phyloP scores from a whole-genome alignment of 1,139 yeast species.

The Yamadazyma taylorii region DNA sequence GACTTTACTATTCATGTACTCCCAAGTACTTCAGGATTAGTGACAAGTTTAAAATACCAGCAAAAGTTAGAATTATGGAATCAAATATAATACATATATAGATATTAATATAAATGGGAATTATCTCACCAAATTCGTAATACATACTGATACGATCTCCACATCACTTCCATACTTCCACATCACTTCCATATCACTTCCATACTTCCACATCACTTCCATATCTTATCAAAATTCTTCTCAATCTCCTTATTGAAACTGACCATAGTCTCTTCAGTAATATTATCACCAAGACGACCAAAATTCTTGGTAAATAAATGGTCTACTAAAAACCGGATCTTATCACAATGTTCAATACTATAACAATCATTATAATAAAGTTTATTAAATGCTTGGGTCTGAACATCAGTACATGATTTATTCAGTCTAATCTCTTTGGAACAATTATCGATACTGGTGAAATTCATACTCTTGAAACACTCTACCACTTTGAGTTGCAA shows the following conservation, averaged over 20 bases:
- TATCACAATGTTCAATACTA: constrained; percentile 37
- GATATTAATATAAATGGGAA: no score
- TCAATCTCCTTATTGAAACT: constrained; percentile 35
- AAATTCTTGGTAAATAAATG: constrained; percentile 37
- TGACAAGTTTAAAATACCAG: constrained; percentile 46
- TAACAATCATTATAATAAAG: constrained; percentile 43
- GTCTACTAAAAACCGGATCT: constrained; percentile 39
- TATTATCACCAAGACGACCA: constrained; percentile 39
- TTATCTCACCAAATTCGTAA: no score
- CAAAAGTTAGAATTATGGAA: constrained; percentile 54
- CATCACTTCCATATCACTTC: constrained; percentile 7
- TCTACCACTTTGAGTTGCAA: constrained; percentile 38
- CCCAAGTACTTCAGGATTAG: constrained; percentile 80
- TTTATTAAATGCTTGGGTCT: constrained; percentile 34
- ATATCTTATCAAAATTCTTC: constrained; percentile 31
- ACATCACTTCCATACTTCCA: background rate
- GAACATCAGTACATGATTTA: constrained; percentile 35
- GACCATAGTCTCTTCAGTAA: constrained; percentile 26
- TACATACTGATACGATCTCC: no score
- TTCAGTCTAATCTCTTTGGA: constrained; percentile 27
- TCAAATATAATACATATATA: background rate
- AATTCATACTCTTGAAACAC: constrained; percentile 37
- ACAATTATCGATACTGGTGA: constrained; percentile 29
- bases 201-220: constrained; percentile 25
- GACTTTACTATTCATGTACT: constrained; percentile 49